phyloP scores from a whole-genome alignment of 2,329 filamentous ascomycete species.

The Sporothrix pseudoabietina region DNA sequence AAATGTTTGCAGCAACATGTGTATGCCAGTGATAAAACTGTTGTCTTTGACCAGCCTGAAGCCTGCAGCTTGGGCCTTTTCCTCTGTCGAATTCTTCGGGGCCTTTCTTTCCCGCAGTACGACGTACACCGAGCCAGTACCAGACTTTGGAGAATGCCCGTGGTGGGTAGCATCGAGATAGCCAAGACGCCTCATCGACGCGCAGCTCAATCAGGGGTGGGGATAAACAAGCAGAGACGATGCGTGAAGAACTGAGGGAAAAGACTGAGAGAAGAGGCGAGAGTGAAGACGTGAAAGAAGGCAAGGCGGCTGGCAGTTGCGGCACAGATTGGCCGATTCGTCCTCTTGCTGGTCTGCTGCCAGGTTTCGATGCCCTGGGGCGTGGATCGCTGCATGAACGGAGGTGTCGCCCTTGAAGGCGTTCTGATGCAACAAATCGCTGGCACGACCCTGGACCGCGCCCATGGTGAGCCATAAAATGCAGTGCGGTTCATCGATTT shows the following conservation, averaged over 20 bases:
- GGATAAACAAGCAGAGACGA: not conserved
- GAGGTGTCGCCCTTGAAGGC: not conserved
- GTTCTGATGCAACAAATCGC: slow-evolving; percentile 19
- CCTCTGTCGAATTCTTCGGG: not conserved
- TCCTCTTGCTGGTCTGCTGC: not conserved
- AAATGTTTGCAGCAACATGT: not conserved
- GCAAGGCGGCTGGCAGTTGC: not conserved
- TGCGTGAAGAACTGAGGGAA: not conserved
- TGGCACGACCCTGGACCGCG: not conserved
- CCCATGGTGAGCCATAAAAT: not conserved
- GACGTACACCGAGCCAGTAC: not conserved
- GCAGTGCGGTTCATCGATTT: not conserved
- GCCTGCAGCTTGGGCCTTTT: not conserved
- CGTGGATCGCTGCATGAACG: slow-evolving; percentile 24
- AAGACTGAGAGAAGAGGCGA: not conserved
- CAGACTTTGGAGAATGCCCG: slow-evolving; percentile 1
- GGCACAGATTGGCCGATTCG: not conserved
- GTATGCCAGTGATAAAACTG: not conserved
- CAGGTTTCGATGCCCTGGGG: not conserved
- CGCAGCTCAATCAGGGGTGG: slow-evolving; percentile 15
- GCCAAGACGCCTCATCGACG: slow-evolving; percentile 24
- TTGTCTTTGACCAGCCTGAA: not conserved
- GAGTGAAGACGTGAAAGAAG: not conserved
- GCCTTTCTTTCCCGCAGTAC: no score
- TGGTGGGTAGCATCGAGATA: slow-evolving; percentile 2